Base-by-base conservation (phyloP, 2,329 filamentous ascomycete species). In the Zymoseptoria brevis region DNA sequence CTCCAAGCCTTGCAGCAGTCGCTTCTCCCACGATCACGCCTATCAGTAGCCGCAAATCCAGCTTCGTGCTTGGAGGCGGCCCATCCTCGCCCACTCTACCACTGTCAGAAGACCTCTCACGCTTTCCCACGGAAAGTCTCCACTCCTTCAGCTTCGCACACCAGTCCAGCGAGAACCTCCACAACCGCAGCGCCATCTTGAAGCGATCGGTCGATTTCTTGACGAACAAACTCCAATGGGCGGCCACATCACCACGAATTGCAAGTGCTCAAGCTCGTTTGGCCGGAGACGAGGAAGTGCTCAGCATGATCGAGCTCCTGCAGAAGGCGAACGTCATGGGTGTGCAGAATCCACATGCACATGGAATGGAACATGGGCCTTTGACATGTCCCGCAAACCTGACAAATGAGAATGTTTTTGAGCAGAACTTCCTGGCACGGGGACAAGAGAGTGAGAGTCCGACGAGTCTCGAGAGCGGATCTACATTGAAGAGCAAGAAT, bases 121-220 rank as follows among this genome's bases (percentile, higher is more conserved):
- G 92, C 55, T 99, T 99, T 72, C 93, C 94, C 1, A 90, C 90
- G 67, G 94, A 99, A 73, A 99, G 94, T 5, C 79, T 99, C 53
- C 94, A 99, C 75, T 99, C 94, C 1, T 99, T 99, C 77, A 97
- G 93, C 11, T 99, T 99, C 74, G 90, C 94, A 49, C 90, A 96
- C 67, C 92, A 96, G 75, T 58, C 56, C 29, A 92, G 96, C 70
- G 93, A 97, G 63, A 86, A 90, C 63, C 81, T 97, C 58, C 89
- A 96, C 72, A 96, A 85, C 73, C 87, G 94, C 57, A 92, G 97
- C 73, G 96, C 90, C 78, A 88, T 96, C 35, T 74, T 99, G 69
- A 96, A 96, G 76, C 84, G 93, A 60, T 96, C 92, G 8, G 87
- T 96, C 71, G 94, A 97, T 74, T 96, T 97, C 71, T 95, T 99